phyloP scores from a whole-genome alignment of 2,329 filamentous ascomycete species.

The Microsporum canis region DNA sequence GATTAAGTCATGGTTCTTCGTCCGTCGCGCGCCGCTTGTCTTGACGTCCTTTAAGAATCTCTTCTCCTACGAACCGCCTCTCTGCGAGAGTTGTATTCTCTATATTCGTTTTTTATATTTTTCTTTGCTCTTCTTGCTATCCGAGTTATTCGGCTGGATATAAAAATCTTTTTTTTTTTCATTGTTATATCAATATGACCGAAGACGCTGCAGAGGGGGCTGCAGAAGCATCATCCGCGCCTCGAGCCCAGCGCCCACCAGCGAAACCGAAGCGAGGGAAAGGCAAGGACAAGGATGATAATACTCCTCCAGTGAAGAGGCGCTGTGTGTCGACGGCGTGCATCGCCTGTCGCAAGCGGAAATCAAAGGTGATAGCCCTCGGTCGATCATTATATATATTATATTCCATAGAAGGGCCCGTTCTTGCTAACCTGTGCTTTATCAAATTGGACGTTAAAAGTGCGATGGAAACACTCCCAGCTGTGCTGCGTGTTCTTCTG shows the following conservation, averaged over 20 bases:
- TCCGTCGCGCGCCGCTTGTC: neutral
- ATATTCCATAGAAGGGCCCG: neutral
- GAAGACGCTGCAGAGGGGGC: neutral
- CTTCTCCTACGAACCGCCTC: neutral
- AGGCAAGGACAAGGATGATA: conserved; percentile 1
- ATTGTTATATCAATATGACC: neutral
- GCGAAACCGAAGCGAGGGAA: neutral
- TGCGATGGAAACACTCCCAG: conserved; percentile 86
- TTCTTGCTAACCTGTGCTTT: neutral
- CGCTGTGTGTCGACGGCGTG: conserved; percentile 77
- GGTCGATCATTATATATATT: conserved; percentile 3
- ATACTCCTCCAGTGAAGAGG: conserved; percentile 43
- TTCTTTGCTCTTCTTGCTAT: neutral
- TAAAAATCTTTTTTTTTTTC: neutral
- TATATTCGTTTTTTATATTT: neutral
- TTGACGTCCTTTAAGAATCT: neutral
- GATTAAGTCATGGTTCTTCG: neutral
- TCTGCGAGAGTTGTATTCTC: neutral
- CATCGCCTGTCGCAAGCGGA: conserved; percentile 65
- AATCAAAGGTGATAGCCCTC: conserved; percentile 49
- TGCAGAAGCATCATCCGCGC: neutral
- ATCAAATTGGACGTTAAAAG: conserved; percentile 22
- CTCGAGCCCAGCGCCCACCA: neutral
- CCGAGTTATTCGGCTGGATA: neutral
- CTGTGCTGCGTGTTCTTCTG: conserved; percentile 90